Evolutionary conservation across 495 filamentous ascomycete species (phyloP).

Genomic region (Cetradonia linearis): DNA sequence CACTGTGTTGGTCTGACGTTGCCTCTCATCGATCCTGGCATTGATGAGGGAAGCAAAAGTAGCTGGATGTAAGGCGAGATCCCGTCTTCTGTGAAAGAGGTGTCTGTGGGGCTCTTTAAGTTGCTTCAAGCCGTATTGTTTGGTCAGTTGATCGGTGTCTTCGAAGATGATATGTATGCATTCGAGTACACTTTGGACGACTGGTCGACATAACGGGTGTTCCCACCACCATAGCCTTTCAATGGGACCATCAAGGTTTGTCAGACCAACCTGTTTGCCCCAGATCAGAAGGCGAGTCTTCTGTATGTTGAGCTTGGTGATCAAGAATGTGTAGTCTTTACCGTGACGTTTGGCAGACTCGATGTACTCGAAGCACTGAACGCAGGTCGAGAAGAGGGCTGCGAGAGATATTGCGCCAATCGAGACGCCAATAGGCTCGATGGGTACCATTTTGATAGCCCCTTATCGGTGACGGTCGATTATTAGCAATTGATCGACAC

Average conservation of each 20-base stretch:
- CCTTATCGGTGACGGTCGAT: too few relatives aligned
- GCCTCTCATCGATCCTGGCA: background rate
- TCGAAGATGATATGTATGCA: background rate
- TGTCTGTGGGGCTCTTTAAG: background rate
- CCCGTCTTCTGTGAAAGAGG: background rate
- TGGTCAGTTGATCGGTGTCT: background rate
- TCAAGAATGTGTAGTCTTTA: constrained; percentile 15
- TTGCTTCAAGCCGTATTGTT: background rate
- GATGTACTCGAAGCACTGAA: constrained; percentile 22
- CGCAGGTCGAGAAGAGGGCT: constrained; percentile 18
- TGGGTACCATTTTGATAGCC: constrained; percentile 3
- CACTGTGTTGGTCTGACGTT: background rate
- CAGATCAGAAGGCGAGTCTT: constrained; percentile 21
- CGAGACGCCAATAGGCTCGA: constrained; percentile 15
- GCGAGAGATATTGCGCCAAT: constrained; percentile 17
- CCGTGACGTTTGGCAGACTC: constrained; percentile 10
- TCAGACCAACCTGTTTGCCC: constrained; percentile 19
- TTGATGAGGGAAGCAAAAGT: background rate
- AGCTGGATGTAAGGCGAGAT: background rate
- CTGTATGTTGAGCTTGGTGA: constrained; percentile 21
- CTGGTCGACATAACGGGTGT: background rate
- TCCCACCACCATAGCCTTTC: background rate
- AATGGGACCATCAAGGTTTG: background rate
- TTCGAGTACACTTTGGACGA: constrained; percentile 2
- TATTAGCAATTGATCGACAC: too few relatives aligned